These are phyloP conservation scores for Thelephora ganbajun DNA, from an alignment of 768 basidiomycete genomes.

Conservation along the genomic window DNA sequence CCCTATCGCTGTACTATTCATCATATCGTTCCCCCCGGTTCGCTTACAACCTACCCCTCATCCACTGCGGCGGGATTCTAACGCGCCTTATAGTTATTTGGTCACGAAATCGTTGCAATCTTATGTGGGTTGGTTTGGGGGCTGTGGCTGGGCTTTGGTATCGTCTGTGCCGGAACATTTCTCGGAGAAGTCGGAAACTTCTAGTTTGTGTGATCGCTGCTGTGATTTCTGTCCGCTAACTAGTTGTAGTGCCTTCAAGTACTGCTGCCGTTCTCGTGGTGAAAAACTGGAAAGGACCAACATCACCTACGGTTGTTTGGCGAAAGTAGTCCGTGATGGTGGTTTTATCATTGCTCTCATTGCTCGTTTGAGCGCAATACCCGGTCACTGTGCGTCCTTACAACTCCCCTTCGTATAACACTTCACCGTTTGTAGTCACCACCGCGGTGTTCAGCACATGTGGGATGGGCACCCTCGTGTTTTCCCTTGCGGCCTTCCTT, in stretches of 20 bases:
- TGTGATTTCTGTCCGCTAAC: background rate
- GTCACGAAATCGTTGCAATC: constrained; percentile 84
- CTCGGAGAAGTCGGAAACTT: constrained; percentile 82
- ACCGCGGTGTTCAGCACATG: constrained; percentile 83
- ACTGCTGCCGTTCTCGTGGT: constrained; percentile 59
- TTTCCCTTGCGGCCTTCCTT: constrained; percentile 65
- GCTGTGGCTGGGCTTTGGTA: constrained; percentile 73
- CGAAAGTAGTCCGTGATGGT: constrained; percentile 62
- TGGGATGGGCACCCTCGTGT: constrained; percentile 72
- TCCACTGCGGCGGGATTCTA: background rate
- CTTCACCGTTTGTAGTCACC: constrained; percentile 39
- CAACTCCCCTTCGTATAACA: background rate
- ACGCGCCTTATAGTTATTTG: constrained; percentile 45
- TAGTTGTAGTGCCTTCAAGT: constrained; percentile 60
- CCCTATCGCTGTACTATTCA: constrained; percentile 29
- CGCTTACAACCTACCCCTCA: constrained; percentile 3
- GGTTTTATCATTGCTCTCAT: constrained; percentile 78
- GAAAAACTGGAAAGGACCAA: constrained; percentile 43
- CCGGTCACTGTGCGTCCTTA: constrained; percentile 58
- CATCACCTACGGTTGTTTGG: constrained; percentile 33
- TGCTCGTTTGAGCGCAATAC: constrained; percentile 69
- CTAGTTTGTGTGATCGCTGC: constrained; percentile 36
- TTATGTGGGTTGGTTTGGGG: constrained; percentile 89
- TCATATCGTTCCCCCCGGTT: constrained; percentile 29
- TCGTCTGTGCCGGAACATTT: constrained; percentile 73